Evolutionary conservation across 768 basidiomycete genomes (phyloP), one percentile per base, ranked within the genome.

Genomic region (Xerocomus spinulosus): DNA sequence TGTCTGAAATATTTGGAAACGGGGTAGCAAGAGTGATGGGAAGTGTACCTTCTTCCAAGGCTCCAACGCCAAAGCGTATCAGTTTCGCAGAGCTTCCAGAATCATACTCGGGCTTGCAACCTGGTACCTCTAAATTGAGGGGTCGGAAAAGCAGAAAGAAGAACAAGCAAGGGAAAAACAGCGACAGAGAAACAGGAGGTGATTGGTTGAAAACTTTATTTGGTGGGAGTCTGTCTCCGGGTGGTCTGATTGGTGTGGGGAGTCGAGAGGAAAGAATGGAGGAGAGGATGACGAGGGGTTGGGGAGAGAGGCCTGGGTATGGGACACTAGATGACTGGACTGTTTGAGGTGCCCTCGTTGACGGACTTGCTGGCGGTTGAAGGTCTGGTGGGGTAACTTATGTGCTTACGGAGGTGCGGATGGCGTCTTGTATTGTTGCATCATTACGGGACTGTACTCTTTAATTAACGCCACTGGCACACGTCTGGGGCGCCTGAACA

Each of bases 1-100:
- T 62, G 44, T 46, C 45, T 45, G 64, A 57, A 54, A 66, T 48
- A n/a, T 62, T 66, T 46, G 63, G 60, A 33, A 60, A 50, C 34
- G 57, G 61, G 3, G 38, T 66, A 12, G 67, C 67, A 15, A 69
- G 59, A 9, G 51, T 55, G 35, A 51, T 68, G 37, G 44, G 63
- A n/a, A 76, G 73, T 42, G 53, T 72, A 34, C 60, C 76, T 10
- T 75, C 78, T 37, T 81, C 78, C 44, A 72, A 77, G 44, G 49
- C 68, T 67, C 79, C 61, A 69, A 78, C 86, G 12, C 85, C 86
- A 9, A 88, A 85, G 55, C 74, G 81, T n/a, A 88, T 90, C 35
- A 85, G 82, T 51, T 90, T 90, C 54, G 85, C 85, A 29, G 75
- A 82, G 67, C 70, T 85, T 40, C 85, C 86, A 0, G 86, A 87